These are phyloP conservation scores for Oryza glaberrima DNA, from an alignment of 176 grass and related monocot genomes.

Conservation along the genomic window DNA sequence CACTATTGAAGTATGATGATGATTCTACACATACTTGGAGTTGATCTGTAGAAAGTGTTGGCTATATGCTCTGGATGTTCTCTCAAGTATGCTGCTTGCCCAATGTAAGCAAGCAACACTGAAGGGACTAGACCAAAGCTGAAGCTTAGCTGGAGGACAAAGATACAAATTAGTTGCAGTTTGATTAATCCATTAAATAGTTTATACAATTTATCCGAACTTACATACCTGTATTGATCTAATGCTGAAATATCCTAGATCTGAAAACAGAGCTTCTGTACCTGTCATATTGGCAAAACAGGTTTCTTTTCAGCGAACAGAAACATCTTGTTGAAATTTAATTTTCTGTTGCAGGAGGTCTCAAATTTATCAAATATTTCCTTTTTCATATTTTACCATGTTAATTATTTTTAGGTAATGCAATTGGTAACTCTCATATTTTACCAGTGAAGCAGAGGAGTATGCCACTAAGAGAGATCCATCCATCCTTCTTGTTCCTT, in stretches of 20 bases:
- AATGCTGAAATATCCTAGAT: conserved; percentile 59
- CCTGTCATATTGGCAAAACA: conserved; percentile 33
- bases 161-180: not conserved
- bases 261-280: conserved; percentile 60
- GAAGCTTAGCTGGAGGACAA: conserved; percentile 33
- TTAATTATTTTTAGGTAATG: no score
- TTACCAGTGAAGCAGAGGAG: conserved; percentile 49
- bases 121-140: conserved; percentile 39
- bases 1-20: not conserved
- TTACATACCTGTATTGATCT: conserved; percentile 46
- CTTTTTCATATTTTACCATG: not conserved
- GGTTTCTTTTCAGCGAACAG: conserved; percentile 1
- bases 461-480: conserved; percentile 53
- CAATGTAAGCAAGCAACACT: conserved; percentile 54
- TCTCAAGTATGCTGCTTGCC: conserved; percentile 59
- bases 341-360: not conserved
- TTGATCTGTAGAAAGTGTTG: conserved; percentile 63
- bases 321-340: not conserved
- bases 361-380: not conserved
- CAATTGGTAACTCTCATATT: no score
- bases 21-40: conserved; percentile 47
- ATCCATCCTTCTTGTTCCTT: conserved; percentile 44
- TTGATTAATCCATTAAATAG: not conserved
- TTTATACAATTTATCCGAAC: not conserved
- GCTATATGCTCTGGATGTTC: conserved; percentile 39